Base-by-base conservation (phyloP, 371 early-diverging fungal species). In the Mucor racemosus region DNA sequence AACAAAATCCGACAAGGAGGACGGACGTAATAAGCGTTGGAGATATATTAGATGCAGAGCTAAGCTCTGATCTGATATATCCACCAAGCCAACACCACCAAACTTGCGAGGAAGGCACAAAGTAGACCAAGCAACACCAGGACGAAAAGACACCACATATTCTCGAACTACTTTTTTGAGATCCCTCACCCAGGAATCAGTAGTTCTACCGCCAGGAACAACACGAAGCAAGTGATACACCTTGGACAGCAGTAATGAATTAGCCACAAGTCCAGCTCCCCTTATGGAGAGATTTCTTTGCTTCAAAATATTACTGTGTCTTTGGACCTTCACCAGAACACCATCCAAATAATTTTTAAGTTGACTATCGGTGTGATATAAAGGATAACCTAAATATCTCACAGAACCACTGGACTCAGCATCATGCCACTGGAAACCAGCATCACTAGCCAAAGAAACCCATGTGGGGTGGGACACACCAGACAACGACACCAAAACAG, bases 351-450 rank as follows among this genome's bases (percentile, higher is more conserved):
- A 65, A 7, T 15, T 2, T 3, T 40, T 21, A 0, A 66, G 41
- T 21, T 70, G 71, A 3, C 6, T 4, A 0, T 5, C 11, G 19
- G 15, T 36, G 21, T 33, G 31, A n/a, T 42, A 59, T 19, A 71
- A 11, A 6, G 72, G 67, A 38, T 64, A 72, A 3, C 65, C 72
- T 7, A 72, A 38, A 17, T 64, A 65, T 13, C 58, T 35, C 1
- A 65, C 64, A 1, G 61, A 15, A 17, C 13, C n/a, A 4, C 13
- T 7, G 8, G 42, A 39, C 1, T 6, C 15, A 1, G 31, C 1
- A 19, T 60, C 57, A 58, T 72, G 65, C 39, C 55, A 61, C 1
- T 9, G 13, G 9, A 63, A n/a, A 15, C 55, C n/a, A 5, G 7
- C 4, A 6, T 3, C 4, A 1, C 14, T 7, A 8, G 56, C 38